These are phyloP conservation scores for Diutina scorzettiae DNA, from an alignment of 1,139 yeast species.

Conservation along the genomic window DNA sequence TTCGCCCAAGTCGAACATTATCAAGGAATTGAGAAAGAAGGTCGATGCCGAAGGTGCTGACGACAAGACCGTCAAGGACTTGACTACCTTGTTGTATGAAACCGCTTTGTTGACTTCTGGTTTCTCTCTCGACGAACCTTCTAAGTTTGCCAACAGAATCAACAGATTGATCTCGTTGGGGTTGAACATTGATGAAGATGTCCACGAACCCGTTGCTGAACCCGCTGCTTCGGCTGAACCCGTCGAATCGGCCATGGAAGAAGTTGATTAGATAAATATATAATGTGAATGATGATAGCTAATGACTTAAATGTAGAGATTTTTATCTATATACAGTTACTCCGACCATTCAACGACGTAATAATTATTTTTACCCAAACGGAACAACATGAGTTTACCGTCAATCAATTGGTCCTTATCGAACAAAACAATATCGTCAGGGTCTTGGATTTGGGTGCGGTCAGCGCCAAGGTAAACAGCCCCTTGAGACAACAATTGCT, in stretches of 20 bases:
- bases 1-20: conserved; percentile 93
- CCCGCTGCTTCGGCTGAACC: conserved; percentile 45
- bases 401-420: conserved; percentile 44
- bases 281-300: neutral
- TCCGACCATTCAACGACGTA: conserved; percentile 25
- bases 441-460: conserved; percentile 40
- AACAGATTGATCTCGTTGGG: conserved; percentile 97
- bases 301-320: neutral
- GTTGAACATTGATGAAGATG: conserved; percentile 92
- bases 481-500: conserved; percentile 54
- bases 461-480: conserved; percentile 64
- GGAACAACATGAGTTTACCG: conserved; percentile 46
- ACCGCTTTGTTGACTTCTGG: conserved; percentile 98
- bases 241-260: conserved; percentile 96
- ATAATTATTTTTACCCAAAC: conserved; percentile 67
- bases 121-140: conserved; percentile 97
- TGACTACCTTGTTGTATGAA: conserved; percentile 91
- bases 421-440: conserved; percentile 37
- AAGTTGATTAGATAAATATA: conserved; percentile 61
- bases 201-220: conserved; percentile 36
- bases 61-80: conserved; percentile 97
- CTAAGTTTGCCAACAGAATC: conserved; percentile 93
- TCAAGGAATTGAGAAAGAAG: conserved; percentile 90
- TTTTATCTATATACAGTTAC: neutral
- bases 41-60: conserved; percentile 95